Evolutionary conservation across 2,329 filamentous ascomycete species (phyloP).

Genomic region (Beauveria varroae): DNA sequence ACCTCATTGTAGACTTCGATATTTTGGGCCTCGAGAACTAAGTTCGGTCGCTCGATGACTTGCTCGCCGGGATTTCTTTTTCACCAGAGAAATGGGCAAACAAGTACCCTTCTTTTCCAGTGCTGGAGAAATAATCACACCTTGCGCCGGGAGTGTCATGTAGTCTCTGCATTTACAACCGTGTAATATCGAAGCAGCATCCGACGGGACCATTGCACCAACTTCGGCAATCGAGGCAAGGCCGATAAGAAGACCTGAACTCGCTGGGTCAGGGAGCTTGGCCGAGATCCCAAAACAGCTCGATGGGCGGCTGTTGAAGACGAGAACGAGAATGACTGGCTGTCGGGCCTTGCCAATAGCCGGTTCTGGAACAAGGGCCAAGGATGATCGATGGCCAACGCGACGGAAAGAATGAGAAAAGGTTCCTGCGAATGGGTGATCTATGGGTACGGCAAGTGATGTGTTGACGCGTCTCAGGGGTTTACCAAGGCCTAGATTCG

Average conservation of each 20-base stretch:
- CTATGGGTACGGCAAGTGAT: neutral
- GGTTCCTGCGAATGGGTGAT: neutral
- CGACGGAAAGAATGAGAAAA: neutral
- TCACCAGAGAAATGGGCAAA: conserved; percentile 81
- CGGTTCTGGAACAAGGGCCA: neutral
- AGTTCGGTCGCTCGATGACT: conserved; percentile 65
- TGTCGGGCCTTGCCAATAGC: neutral
- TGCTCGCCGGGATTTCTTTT: conserved; percentile 88
- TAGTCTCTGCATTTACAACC: conserved; percentile 83
- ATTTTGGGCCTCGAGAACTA: conserved; percentile 80
- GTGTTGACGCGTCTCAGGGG: neutral
- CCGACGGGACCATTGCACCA: conserved; percentile 79
- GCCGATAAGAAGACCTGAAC: neutral
- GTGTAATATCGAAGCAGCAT: conserved; percentile 78
- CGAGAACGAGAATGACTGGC: neutral
- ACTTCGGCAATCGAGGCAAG: conserved; percentile 58
- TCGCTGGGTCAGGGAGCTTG: too few species aligned
- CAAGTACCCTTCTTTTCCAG: conserved; percentile 66
- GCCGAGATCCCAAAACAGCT: conserved; percentile 55
- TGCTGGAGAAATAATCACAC: conserved; percentile 52
- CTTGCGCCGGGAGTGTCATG: conserved; percentile 77
- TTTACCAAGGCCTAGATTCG: neutral
- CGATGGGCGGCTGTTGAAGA: conserved; percentile 77
- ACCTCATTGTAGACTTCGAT: conserved; percentile 80
- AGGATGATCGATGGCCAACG: neutral